Evolutionary conservation across 192 early-diverging fungal species (phyloP).

Genomic region (Entophlyctis luteolus): DNA sequence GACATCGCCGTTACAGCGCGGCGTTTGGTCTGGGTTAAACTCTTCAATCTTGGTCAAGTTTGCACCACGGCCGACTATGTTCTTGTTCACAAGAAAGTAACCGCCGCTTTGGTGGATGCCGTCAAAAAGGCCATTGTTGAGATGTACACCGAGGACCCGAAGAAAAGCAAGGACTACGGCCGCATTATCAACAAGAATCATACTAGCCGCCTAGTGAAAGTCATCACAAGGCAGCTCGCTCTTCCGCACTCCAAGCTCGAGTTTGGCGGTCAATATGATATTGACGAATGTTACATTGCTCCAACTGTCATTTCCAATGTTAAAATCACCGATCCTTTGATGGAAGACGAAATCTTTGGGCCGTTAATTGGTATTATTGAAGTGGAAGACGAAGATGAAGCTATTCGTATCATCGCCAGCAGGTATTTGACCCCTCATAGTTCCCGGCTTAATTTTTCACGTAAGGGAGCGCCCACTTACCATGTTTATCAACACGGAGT

Average conservation of each 20-base stretch:
- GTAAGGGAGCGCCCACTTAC: conserved; percentile 71
- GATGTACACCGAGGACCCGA: conserved; percentile 39
- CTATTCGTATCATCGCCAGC: conserved; percentile 29
- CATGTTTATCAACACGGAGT: conserved; percentile 69
- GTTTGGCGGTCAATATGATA: conserved; percentile 55
- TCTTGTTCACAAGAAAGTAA: conserved; percentile 58
- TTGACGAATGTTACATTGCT: conserved; percentile 65
- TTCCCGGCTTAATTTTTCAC: neutral
- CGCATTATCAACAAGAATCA: conserved; percentile 73
- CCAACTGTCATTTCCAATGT: conserved; percentile 79
- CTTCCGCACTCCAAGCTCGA: conserved; percentile 38
- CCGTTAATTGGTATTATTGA: conserved; percentile 79
- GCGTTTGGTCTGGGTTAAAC: conserved; percentile 77
- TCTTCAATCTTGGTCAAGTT: conserved; percentile 82
- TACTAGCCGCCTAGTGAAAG: conserved; percentile 61
- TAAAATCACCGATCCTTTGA: conserved; percentile 42
- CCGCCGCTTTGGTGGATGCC: conserved; percentile 55
- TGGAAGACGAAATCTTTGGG: conserved; percentile 89
- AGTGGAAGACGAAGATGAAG: conserved; percentile 35
- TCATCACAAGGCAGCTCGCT: conserved; percentile 50
- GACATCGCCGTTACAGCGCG: conserved; percentile 64
- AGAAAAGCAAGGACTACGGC: conserved; percentile 51
- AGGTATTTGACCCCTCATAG: too few relatives aligned
- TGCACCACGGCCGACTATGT: conserved; percentile 74
- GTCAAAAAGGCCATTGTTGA: conserved; percentile 36